phyloP scores from a whole-genome alignment of 148 eudicot species.

The Rhododendron ferrugineum region DNA sequence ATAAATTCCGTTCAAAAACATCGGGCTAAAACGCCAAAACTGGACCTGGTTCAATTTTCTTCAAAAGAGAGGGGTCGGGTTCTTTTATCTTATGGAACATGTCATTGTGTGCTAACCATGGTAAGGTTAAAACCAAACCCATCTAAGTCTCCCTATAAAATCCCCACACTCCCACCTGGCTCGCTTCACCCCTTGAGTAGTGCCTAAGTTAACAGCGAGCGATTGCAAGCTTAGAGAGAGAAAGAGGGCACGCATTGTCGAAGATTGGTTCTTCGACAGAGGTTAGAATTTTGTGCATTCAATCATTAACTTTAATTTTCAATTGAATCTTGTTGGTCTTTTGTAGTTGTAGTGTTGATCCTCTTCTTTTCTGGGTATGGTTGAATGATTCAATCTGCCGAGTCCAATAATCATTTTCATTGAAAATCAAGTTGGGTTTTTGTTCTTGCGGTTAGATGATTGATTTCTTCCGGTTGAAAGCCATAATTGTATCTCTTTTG shows the following conservation, averaged over 20 bases:
- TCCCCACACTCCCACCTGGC: too few relatives aligned
- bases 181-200: not conserved
- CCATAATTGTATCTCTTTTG: not conserved
- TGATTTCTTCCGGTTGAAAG: not conserved
- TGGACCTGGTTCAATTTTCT: too few relatives aligned
- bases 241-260: not conserved
- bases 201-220: not conserved
- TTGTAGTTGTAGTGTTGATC: not conserved
- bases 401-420: not conserved
- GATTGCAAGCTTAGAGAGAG: not conserved
- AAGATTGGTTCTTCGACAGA: not conserved
- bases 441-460: not conserved
- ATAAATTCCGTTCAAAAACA: too few relatives aligned
- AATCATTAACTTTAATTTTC: not conserved
- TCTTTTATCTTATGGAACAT: not conserved
- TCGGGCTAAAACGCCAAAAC: not conserved
- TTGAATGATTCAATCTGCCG: not conserved
- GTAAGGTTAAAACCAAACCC: not conserved
- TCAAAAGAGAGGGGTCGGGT: not conserved
- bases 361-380: not conserved
- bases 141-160: not conserved
- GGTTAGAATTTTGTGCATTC: slow-evolving; percentile 1
- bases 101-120: slow-evolving; percentile 1
- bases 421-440: not conserved
- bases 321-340: not conserved